Percentiles rank a stretch among this genome's conserved stretches.
phyloP scores from a whole-genome alignment of 345 rosid species.

The Citrus australasica region DNA sequence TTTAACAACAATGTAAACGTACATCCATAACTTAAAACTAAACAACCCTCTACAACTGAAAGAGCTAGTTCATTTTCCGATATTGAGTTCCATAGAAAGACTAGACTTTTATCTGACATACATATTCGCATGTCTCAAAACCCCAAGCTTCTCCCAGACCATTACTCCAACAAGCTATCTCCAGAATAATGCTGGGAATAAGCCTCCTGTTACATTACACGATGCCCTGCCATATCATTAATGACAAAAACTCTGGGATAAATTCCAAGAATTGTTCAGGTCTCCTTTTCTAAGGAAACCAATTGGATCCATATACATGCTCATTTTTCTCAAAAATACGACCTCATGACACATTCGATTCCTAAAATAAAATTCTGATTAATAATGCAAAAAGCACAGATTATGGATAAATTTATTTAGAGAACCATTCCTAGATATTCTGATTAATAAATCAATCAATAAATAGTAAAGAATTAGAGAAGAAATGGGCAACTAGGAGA shows the following conservation, averaged over 20 bases:
- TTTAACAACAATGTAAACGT: background rate
- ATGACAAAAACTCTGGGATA: background rate
- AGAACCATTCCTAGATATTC: background rate
- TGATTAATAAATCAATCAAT: background rate
- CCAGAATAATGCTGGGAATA: background rate
- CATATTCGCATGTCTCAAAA: background rate
- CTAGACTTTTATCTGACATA: background rate
- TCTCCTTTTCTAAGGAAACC: slow-evolving; percentile 4
- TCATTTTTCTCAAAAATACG: background rate
- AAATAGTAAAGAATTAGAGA: background rate
- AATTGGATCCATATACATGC: background rate
- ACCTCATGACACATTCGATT: background rate
- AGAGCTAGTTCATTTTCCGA: background rate
- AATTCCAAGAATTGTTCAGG: background rate
- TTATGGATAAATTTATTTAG: background rate
- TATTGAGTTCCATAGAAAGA: background rate
- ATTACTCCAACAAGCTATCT: background rate
- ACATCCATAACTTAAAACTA: background rate
- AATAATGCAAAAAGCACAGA: background rate
- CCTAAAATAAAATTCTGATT: background rate
- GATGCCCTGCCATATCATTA: background rate
- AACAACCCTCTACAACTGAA: background rate
- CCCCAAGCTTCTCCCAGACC: background rate
- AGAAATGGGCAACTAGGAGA: background rate
- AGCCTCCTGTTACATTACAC: background rate